Evolutionary conservation across 495 filamentous ascomycete genomes (phyloP).

Genomic region (Aspergillus leporis): DNA sequence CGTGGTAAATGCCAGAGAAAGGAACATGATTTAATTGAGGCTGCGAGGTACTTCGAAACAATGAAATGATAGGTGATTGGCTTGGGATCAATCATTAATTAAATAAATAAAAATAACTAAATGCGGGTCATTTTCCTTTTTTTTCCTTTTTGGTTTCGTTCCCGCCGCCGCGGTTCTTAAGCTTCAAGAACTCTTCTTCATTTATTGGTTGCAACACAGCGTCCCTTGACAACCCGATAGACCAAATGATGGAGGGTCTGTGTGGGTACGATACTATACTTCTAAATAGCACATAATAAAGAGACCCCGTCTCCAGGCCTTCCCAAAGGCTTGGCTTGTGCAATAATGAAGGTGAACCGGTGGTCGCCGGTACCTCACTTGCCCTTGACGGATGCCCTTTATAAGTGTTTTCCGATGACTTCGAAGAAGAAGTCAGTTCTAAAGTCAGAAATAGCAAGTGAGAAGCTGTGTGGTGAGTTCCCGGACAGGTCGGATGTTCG

Average conservation of each 20-base stretch:
- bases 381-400: slow-evolving; percentile 24
- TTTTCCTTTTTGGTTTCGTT: not conserved
- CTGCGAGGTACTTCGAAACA: not conserved
- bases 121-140: not conserved
- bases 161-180: not conserved
- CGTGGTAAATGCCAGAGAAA: not conserved
- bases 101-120: too few relatives aligned
- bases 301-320: not conserved
- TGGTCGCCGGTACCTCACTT: slow-evolving; percentile 15
- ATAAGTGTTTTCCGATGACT: slow-evolving; percentile 8
- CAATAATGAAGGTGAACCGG: slow-evolving; percentile 4
- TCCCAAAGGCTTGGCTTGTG: not conserved
- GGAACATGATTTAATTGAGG: not conserved
- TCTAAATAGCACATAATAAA: not conserved
- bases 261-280: not conserved
- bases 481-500: not conserved
- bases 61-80: not conserved
- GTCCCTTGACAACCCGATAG: not conserved
- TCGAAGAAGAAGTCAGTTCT: not conserved
- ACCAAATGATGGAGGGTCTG: slow-evolving; percentile 7
- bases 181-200: not conserved
- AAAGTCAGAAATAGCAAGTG: slow-evolving; percentile 52
- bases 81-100: not conserved
- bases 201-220: not conserved
- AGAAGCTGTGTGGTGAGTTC: slow-evolving; percentile 60